phyloP scores from a whole-genome alignment of 805 yeast species.

The Hanseniaspora clermontiae region DNA sequence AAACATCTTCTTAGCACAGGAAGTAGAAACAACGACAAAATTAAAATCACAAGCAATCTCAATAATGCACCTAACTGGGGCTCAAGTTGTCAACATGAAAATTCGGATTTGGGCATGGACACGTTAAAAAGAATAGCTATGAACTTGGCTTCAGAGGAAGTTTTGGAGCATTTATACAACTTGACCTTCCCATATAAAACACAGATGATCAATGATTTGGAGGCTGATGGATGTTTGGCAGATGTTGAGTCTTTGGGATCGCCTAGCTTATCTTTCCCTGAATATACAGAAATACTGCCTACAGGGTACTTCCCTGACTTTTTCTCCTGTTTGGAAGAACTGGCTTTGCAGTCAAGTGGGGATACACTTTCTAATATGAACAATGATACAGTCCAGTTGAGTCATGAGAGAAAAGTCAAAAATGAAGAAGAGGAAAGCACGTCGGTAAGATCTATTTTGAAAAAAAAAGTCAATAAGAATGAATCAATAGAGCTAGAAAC shows the following conservation, averaged over 20 bases:
- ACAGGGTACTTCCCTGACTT: background rate
- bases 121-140: background rate
- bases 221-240: background rate
- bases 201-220: background rate
- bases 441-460: constrained; percentile 29
- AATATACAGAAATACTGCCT: background rate
- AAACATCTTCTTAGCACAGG: background rate
- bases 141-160: background rate
- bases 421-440: background rate
- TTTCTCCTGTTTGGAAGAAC: background rate
- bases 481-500: constrained; percentile 25
- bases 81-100: background rate
- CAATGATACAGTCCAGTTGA: background rate
- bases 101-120: background rate
- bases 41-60: background rate
- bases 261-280: background rate
- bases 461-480: constrained; percentile 27
- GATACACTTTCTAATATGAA: background rate
- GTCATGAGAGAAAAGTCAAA: background rate
- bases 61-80: background rate
- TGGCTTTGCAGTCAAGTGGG: background rate
- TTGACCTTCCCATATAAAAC: background rate
- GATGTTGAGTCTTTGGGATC: constrained; percentile 5
- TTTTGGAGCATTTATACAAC: background rate
- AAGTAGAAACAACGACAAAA: background rate